Evolutionary conservation across 2,329 filamentous ascomycete genomes (phyloP), one percentile per base, ranked within the genome.

Genomic region (Mycogone perniciosa): DNA sequence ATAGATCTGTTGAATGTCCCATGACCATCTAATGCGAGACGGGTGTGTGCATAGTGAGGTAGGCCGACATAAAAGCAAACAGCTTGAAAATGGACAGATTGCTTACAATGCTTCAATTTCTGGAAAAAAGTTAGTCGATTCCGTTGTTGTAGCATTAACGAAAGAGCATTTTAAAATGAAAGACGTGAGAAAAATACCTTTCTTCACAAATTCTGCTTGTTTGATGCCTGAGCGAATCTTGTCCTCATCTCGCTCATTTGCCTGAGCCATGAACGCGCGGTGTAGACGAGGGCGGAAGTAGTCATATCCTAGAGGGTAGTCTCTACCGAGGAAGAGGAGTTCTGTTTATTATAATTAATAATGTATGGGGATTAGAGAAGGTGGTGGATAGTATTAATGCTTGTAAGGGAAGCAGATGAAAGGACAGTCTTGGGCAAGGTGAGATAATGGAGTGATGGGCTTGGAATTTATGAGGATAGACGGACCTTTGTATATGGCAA

Each of bases 61-160:
- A 3, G 20, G 20, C 20, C 20, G 20, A 20, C 20, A 20, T 20
- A 20, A 20, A 20, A 20, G 20, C 20, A 20, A 20, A 20, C 20
- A 20, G 20, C 20, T 20, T 20, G 20, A 20, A 20, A 20, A 20
- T 20, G 20, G 20, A 20, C 20, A 20, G 5, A 10, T 30, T 2
- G 79, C 88, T 81, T 77, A 96, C 88, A 97, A 67, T 13, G 90
- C 86, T 71, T 96, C 91, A 54, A 97, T 89, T 67, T 96, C 92
- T 93, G 57, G 6, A 34, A 8, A 31, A 7, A 7, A 13, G 34
- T 50, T 6, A 50, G 31, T 27, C 6, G 34, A 8, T 5, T 11
- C 9, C 9, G n/a, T 27, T 4, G 7, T 2, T 39, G 1, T 4
- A 13, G 9, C 7, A 30, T 29, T 43, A 10, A 11, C 10, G 33